Percentiles rank a stretch among this genome's conserved stretches.
These are phyloP conservation scores for Macrotyloma uniflorum DNA, from an alignment of 306 rosid genomes.

Conservation along the genomic window DNA sequence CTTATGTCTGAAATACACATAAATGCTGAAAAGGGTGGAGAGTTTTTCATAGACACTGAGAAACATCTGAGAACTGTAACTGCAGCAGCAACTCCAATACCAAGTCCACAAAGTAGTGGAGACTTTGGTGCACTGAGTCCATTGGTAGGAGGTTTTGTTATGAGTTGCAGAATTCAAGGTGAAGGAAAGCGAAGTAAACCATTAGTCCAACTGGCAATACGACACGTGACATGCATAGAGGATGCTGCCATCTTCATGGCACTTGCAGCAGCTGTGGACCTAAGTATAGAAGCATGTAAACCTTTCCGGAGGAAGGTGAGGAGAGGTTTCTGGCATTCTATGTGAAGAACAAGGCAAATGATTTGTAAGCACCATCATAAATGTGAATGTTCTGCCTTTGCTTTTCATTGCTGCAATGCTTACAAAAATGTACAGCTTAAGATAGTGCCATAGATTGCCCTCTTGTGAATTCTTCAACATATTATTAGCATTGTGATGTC, in stretches of 20 bases:
- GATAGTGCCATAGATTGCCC: slow-evolving; percentile 30
- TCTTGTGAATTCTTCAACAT: slow-evolving; percentile 35
- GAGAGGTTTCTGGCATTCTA: slow-evolving; percentile 56
- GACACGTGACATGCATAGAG: slow-evolving; percentile 86
- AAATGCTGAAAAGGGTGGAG: slow-evolving; percentile 93
- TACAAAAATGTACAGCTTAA: slow-evolving; percentile 61
- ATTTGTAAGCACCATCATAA: not conserved
- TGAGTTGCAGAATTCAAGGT: slow-evolving; percentile 90
- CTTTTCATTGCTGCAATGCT: slow-evolving; percentile 44
- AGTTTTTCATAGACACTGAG: slow-evolving; percentile 81
- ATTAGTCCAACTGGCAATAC: slow-evolving; percentile 77
- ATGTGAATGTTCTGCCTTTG: slow-evolving; percentile 29
- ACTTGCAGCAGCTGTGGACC: slow-evolving; percentile 88
- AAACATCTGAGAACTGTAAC: slow-evolving; percentile 57
- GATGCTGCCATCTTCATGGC: slow-evolving; percentile 98
- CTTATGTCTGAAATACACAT: slow-evolving; percentile 79
- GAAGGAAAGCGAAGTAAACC: slow-evolving; percentile 88
- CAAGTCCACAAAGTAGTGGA: slow-evolving; percentile 93
- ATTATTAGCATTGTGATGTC: slow-evolving; percentile 22
- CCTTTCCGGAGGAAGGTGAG: slow-evolving; percentile 76
- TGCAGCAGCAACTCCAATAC: slow-evolving; percentile 62
- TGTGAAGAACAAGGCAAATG: slow-evolving; percentile 42
- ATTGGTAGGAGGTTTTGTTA: slow-evolving; percentile 77
- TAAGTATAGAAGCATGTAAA: slow-evolving; percentile 82
- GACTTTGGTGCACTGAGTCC: slow-evolving; percentile 81